phyloP scores from a whole-genome alignment of 1,284 basidiomycete genomes.

The Trichosporon coremiiforme region DNA sequence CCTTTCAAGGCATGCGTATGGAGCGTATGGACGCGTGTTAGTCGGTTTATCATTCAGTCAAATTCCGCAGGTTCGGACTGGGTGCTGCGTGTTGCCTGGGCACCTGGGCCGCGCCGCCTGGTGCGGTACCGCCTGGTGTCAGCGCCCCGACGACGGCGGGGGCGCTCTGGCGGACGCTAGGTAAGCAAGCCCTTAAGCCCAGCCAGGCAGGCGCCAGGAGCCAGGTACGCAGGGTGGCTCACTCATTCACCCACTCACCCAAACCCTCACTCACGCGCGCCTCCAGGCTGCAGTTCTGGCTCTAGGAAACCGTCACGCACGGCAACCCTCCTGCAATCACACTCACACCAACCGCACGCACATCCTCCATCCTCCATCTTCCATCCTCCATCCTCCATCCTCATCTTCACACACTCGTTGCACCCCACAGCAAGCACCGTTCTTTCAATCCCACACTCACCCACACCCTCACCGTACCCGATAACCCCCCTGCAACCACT shows the following conservation, averaged over 20 bases:
- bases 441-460: neutral
- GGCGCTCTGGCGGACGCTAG: neutral
- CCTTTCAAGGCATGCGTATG: neutral
- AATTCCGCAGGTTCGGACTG: neutral
- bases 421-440: neutral
- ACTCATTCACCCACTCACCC: neutral
- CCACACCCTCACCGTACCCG: neutral
- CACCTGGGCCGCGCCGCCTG: no score
- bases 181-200: neutral
- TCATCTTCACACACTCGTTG: neutral
- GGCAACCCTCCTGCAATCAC: constrained; percentile 10
- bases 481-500: neutral
- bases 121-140: no score
- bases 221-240: neutral
- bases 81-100: no score
- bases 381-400: neutral
- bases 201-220: no score
- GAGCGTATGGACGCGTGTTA: neutral
- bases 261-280: no score
- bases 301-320: neutral
- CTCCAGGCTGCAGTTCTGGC: neutral
- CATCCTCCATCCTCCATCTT: no score
- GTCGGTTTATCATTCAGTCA: neutral
- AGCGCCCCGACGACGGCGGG: neutral
- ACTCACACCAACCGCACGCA: neutral